phyloP scores from a whole-genome alignment of 805 yeast genomes.

The Wickerhamiella azyma region DNA sequence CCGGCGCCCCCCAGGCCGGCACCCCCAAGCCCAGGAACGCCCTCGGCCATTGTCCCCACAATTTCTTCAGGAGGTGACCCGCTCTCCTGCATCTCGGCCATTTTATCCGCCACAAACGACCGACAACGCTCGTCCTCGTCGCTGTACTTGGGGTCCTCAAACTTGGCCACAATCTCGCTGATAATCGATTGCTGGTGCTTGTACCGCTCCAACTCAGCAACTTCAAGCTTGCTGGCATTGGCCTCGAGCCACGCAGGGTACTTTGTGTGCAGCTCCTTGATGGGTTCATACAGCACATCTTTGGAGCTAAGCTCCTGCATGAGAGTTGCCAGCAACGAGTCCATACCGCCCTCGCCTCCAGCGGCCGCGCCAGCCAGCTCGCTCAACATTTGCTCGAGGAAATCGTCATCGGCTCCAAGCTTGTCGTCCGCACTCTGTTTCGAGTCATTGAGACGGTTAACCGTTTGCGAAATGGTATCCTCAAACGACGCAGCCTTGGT shows the following conservation, averaged over 20 bases:
- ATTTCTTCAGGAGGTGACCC: slow-evolving; percentile 75
- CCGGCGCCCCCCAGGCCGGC: slow-evolving; percentile 3
- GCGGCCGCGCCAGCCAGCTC: slow-evolving; percentile 35
- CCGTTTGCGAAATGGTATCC: slow-evolving; percentile 63
- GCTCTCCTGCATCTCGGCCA: slow-evolving; percentile 50
- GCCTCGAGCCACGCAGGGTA: slow-evolving; percentile 54
- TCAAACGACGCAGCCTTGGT: slow-evolving; percentile 32
- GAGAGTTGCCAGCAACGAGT: slow-evolving; percentile 57
- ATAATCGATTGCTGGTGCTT: slow-evolving; percentile 50
- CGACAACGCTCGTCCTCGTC: slow-evolving; percentile 35
- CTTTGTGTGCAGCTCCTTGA: slow-evolving; percentile 62
- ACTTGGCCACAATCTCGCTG: slow-evolving; percentile 44
- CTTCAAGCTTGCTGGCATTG: slow-evolving; percentile 23
- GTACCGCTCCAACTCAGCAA: slow-evolving; percentile 37
- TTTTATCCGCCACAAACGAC: slow-evolving; percentile 39
- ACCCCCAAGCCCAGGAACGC: slow-evolving; percentile 27
- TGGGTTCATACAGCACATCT: slow-evolving; percentile 75
- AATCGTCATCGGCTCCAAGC: slow-evolving; percentile 30
- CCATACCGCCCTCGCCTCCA: slow-evolving; percentile 35
- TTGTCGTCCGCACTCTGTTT: slow-evolving; percentile 34
- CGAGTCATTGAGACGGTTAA: slow-evolving; percentile 63
- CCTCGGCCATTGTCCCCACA: slow-evolving; percentile 41
- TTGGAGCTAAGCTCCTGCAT: slow-evolving; percentile 72
- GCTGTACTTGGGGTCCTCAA: slow-evolving; percentile 50
- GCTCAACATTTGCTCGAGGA: slow-evolving; percentile 48